A percentile compares a stretch with the other conserved stretches of the same genome.
These are phyloP conservation scores for Fomitopsis schrenkii DNA, from an alignment of 1,284 basidiomycete genomes.

Conservation along the genomic window DNA sequence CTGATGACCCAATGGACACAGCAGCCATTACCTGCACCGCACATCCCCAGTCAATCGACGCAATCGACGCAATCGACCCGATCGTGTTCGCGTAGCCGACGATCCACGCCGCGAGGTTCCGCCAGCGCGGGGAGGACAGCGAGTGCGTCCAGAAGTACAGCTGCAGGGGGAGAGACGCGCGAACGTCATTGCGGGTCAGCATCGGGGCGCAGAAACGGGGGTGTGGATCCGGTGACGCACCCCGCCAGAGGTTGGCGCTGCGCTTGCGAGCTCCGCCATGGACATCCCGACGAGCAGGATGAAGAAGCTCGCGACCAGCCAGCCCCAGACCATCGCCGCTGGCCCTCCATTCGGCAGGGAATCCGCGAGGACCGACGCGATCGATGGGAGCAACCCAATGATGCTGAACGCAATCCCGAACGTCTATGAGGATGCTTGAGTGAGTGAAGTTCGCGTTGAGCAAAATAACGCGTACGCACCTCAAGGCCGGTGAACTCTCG, in stretches of 20 bases:
- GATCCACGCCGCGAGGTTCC: constrained; percentile 69
- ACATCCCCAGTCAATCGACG: constrained; percentile 76
- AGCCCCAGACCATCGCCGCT: constrained; percentile 79
- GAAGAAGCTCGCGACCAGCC: constrained; percentile 51
- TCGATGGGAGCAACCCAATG: constrained; percentile 46
- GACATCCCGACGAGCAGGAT: constrained; percentile 59
- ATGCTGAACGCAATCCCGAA: constrained; percentile 62
- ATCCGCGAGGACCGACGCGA: constrained; percentile 60
- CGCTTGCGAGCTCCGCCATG: constrained; percentile 68
- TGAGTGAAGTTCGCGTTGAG: neutral
- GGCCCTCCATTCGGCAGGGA: constrained; percentile 76
- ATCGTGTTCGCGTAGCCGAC: constrained; percentile 77
- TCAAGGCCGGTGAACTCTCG: constrained; percentile 39
- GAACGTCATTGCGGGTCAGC: neutral
- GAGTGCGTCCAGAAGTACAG: constrained; percentile 79
- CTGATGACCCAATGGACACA: constrained; percentile 49
- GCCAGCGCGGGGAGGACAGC: constrained; percentile 57
- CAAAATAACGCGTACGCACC: constrained; percentile 20
- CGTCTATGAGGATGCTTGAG: neutral
- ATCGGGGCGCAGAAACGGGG: neutral
- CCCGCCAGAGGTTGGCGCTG: constrained; percentile 73
- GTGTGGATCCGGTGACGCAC: neutral
- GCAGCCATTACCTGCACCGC: constrained; percentile 66
- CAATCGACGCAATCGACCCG: constrained; percentile 59
- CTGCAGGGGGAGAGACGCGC: constrained; percentile 10